Conservation (phyloP, 139 green algal genomes). For the Coelastrella sp. region DNA sequence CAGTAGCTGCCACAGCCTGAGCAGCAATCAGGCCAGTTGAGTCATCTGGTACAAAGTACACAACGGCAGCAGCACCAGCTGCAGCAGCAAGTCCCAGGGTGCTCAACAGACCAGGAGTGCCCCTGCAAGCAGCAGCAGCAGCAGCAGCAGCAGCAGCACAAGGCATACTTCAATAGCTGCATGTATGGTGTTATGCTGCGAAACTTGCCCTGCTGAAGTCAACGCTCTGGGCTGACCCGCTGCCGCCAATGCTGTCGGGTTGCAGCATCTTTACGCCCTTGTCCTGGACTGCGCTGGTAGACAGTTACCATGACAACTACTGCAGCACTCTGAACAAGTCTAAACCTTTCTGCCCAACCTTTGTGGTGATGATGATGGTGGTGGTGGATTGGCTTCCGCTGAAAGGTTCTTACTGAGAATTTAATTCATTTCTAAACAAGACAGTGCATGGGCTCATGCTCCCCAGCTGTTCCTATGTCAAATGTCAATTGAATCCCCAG, state of each 20-base stretch:
- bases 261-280: too few relatives aligned
- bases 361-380: too few relatives aligned
- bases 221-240: not conserved
- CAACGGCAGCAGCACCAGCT: conserved; percentile 41
- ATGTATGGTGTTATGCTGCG: not conserved
- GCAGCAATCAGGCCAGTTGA: conserved; percentile 39
- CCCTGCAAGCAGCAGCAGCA: conserved; percentile 40
- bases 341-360: too few relatives aligned
- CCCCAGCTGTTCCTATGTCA: too few relatives aligned
- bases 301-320: not conserved
- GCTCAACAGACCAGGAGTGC: conserved; percentile 50
- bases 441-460: too few relatives aligned
- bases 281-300: not conserved
- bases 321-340: too few relatives aligned
- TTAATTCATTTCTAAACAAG: too few relatives aligned
- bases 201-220: not conserved
- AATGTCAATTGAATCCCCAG: too few relatives aligned
- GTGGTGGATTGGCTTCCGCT: too few relatives aligned
- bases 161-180: not conserved
- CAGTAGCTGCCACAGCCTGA: conserved; percentile 46
- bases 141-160: conserved; percentile 11
- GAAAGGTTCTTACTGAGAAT: too few relatives aligned
- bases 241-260: not conserved
- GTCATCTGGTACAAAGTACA: conserved; percentile 62
- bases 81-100: conserved; percentile 36